phyloP scores from a whole-genome alignment of 2,329 filamentous ascomycete genomes.

The Claviceps sp. region DNA sequence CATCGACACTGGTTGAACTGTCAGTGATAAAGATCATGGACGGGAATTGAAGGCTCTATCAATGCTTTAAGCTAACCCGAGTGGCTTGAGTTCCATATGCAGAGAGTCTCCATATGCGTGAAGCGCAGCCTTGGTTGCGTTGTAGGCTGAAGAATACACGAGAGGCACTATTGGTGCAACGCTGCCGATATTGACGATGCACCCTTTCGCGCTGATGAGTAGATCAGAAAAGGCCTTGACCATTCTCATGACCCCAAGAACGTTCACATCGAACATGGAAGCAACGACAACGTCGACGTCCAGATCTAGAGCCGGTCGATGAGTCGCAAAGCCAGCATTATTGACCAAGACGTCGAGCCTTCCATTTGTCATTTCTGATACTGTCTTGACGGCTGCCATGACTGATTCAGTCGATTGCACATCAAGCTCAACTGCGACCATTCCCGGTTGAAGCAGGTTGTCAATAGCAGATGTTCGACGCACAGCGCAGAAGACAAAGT shows the following conservation, averaged over 20 bases:
- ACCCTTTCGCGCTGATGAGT: conserved; percentile 11
- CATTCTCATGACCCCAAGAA: conserved; percentile 21
- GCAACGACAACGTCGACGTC: conserved; percentile 17
- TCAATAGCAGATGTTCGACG: conserved; percentile 10
- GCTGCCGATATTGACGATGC: conserved; percentile 14
- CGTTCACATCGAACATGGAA: conserved; percentile 28
- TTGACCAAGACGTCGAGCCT: conserved; percentile 12
- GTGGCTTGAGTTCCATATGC: conserved; percentile 12
- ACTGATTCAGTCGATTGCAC: conserved; percentile 17
- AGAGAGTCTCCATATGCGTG: conserved; percentile 11
- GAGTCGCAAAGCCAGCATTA: conserved; percentile 11
- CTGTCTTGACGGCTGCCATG: conserved; percentile 7
- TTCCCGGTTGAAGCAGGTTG: conserved; percentile 13
- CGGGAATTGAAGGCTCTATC: not conserved
- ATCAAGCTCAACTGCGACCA: conserved; percentile 18
- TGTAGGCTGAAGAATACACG: conserved; percentile 10
- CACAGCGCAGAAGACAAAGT: conserved; percentile 21
- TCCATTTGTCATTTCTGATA: conserved; percentile 8
- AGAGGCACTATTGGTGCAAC: conserved; percentile 11
- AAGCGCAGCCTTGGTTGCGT: conserved; percentile 12
- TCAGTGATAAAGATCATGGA: not conserved
- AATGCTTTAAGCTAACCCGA: conserved; percentile 6
- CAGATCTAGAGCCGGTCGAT: conserved; percentile 17
- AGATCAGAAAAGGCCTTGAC: conserved; percentile 10
- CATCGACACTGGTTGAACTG: conserved; percentile 4